Conservation (phyloP, 2,329 filamentous ascomycete species). For the Aspergillus hiratsukae region DNA sequence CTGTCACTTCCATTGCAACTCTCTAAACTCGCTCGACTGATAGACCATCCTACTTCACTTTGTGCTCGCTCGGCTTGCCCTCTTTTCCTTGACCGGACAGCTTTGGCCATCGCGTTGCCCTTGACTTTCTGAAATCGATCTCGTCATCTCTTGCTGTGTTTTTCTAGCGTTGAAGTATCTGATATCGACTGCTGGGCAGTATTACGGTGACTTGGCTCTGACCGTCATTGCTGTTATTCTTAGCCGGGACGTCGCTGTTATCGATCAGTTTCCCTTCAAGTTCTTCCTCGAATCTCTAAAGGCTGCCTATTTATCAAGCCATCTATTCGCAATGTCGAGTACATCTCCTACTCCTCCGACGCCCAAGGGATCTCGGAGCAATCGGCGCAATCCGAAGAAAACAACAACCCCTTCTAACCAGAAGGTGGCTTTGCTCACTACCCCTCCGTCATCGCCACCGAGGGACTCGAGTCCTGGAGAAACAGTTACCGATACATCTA, state of each 20-base stretch:
- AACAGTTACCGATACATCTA: slow-evolving; percentile 26
- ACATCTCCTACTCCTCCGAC: slow-evolving; percentile 35
- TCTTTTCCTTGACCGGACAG: background rate
- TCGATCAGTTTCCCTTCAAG: slow-evolving; percentile 19
- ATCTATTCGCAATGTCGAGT: slow-evolving; percentile 43
- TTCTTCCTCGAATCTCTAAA: slow-evolving; percentile 21
- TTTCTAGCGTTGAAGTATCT: slow-evolving; percentile 22
- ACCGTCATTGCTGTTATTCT: slow-evolving; percentile 18
- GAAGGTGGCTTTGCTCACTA: slow-evolving; percentile 26
- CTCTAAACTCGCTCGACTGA: slow-evolving; percentile 12
- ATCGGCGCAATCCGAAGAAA: slow-evolving; percentile 34
- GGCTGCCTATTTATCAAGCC: slow-evolving; percentile 52
- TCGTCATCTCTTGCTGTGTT: slow-evolving; percentile 7
- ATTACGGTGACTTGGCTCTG: slow-evolving; percentile 19
- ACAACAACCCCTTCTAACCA: slow-evolving; percentile 29
- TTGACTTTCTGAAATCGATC: slow-evolving; percentile 6
- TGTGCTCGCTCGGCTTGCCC: slow-evolving; percentile 1
- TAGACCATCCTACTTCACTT: slow-evolving; percentile 11
- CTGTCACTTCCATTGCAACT: slow-evolving; percentile 10
- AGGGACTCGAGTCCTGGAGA: slow-evolving; percentile 28
- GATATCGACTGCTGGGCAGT: slow-evolving; percentile 33
- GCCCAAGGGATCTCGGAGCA: slow-evolving; percentile 36
- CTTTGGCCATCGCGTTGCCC: background rate
- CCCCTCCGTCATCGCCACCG: slow-evolving; percentile 36
- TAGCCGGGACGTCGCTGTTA: slow-evolving; percentile 14